These are phyloP conservation scores for Hamamelis virginiana DNA, from an alignment of 164 flowering plant genomes.

Conservation along the genomic window DNA sequence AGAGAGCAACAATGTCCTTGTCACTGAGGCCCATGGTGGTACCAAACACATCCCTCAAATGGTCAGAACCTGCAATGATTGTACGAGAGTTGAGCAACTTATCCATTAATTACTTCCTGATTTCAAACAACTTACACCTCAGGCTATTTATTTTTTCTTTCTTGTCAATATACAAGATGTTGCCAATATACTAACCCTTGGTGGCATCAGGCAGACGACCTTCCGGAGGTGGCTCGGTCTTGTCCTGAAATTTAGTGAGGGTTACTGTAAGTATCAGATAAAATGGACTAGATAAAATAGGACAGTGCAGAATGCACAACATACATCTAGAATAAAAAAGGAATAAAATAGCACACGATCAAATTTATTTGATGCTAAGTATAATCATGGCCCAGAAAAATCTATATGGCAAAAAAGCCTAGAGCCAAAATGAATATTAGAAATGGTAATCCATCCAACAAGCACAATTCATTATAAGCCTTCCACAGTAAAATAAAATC, in stretches of 20 bases:
- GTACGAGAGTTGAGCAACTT: not conserved
- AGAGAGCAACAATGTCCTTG: slow-evolving; percentile 68
- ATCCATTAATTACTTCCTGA: no score
- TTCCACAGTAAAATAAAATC: no score
- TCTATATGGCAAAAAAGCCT: no score
- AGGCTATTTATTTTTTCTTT: not conserved
- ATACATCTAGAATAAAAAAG: not conserved
- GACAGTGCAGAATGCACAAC: not conserved
- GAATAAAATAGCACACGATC: not conserved
- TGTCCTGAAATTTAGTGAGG: slow-evolving; percentile 57
- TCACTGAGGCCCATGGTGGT: slow-evolving; percentile 56
- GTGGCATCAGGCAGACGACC: slow-evolving; percentile 98
- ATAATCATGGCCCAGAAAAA: no score
- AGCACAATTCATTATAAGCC: no score
- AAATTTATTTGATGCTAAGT: no score
- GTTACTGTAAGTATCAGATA: not conserved
- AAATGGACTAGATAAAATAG: not conserved
- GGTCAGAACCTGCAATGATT: slow-evolving; percentile 46
- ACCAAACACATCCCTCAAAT: slow-evolving; percentile 55
- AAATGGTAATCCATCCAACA: no score
- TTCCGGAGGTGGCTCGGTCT: slow-evolving; percentile 72
- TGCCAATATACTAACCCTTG: slow-evolving; percentile 49
- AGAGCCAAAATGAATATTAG: no score
- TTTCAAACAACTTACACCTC: no score
- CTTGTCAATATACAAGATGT: not conserved